These are phyloP conservation scores for Stentor coeruleus DNA, from an alignment of 73 alveolate genomes.

Conservation along the genomic window DNA sequence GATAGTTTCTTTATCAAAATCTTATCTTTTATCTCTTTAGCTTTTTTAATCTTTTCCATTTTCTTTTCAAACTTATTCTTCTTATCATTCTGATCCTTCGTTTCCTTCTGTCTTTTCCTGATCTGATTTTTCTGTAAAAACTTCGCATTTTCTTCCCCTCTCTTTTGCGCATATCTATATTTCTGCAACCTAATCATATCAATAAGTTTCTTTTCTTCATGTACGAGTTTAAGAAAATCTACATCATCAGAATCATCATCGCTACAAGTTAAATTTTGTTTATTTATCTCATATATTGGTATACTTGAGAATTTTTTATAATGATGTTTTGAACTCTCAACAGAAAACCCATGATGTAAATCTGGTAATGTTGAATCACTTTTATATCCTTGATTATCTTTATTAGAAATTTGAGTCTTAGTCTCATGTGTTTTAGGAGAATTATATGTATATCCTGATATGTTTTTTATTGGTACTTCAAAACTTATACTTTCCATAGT, in stretches of 20 bases:
- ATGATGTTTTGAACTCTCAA: no score
- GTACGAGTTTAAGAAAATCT: background rate
- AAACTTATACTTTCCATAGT: background rate
- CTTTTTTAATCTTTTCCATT: background rate
- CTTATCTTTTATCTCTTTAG: background rate
- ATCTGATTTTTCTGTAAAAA: background rate
- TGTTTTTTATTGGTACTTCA: background rate
- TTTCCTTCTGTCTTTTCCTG: background rate
- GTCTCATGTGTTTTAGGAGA: background rate
- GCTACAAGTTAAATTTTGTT: background rate
- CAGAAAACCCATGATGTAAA: no score
- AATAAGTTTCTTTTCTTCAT: background rate
- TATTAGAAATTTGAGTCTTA: no score
- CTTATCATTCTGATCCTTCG: background rate
- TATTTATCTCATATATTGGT: background rate
- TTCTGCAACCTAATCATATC: background rate
- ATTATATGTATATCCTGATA: no score
- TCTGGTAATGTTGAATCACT: no score
- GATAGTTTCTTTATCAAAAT: background rate
- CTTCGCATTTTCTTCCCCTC: background rate
- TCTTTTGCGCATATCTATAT: background rate
- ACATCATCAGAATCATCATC: background rate
- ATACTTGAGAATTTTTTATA: no score
- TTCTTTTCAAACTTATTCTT: background rate
- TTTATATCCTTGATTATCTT: no score